Conservation (phyloP, 805 yeast species). For the Debaryomyces tyrocola region DNA sequence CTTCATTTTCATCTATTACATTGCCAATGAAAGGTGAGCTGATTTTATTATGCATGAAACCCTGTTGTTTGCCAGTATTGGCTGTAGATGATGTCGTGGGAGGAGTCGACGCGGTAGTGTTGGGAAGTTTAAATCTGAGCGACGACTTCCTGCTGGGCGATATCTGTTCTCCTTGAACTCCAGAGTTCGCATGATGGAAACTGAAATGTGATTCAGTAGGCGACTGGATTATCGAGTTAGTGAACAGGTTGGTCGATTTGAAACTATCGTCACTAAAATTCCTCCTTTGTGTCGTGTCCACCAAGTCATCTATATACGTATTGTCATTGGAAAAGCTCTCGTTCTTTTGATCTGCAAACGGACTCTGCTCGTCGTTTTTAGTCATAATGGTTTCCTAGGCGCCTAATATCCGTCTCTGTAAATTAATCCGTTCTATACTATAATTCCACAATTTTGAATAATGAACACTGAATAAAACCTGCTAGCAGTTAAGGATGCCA, state of each 20-base stretch:
- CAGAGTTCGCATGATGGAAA: too few species aligned
- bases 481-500: too few species aligned
- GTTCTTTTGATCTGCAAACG: slow-evolving; percentile 4
- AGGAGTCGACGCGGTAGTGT: slow-evolving; percentile 12
- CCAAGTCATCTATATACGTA: not conserved
- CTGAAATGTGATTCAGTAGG: not conserved
- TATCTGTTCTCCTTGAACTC: slow-evolving; percentile 12
- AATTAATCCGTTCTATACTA: not conserved
- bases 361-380: slow-evolving; percentile 1
- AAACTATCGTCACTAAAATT: slow-evolving; percentile 18
- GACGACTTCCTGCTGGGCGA: slow-evolving; percentile 18
- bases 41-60: slow-evolving; percentile 2
- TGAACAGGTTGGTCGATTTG: slow-evolving; percentile 16
- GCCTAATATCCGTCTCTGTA: not conserved
- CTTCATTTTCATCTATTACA: slow-evolving; percentile 25
- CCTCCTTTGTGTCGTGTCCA: slow-evolving; percentile 3
- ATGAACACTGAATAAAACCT: too few species aligned
- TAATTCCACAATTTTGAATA: not conserved
- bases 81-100: slow-evolving; percentile 7
- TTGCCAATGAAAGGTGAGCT: slow-evolving; percentile 29
- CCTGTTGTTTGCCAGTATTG: slow-evolving; percentile 3
- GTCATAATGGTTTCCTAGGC: not conserved
- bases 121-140: slow-evolving; percentile 33
- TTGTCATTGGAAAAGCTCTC: not conserved
- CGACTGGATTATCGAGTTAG: slow-evolving; percentile 1